phyloP scores from a whole-genome alignment of 2,329 filamentous ascomycete genomes.

The Trichoderma sp. region DNA sequence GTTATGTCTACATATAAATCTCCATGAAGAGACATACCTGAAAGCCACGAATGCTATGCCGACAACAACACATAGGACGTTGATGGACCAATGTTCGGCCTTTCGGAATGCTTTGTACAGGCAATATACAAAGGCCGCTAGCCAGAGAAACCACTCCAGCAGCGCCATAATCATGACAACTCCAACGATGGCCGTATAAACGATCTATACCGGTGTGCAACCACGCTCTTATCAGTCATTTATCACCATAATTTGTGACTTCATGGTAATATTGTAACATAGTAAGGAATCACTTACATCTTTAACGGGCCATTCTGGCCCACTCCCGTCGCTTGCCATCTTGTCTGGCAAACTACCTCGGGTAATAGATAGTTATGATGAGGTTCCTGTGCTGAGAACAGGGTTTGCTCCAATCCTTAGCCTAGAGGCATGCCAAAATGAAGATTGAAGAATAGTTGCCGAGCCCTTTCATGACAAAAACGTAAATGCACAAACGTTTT shows the following conservation, averaged over 20 bases:
- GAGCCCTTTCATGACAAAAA: neutral
- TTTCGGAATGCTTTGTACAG: constrained; percentile 85
- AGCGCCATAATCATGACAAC: constrained; percentile 80
- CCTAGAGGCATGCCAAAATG: neutral
- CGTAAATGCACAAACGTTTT: neutral
- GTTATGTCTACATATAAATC: neutral
- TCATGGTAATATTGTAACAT: neutral
- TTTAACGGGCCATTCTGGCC: constrained; percentile 53
- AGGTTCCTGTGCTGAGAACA: neutral
- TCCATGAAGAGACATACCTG: neutral
- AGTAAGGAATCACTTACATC: constrained; percentile 37
- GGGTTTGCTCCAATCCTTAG: neutral
- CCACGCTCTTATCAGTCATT: neutral
- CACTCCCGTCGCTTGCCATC: constrained; percentile 41
- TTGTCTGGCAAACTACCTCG: constrained; percentile 21
- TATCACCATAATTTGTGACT: neutral
- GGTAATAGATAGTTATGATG: too few relatives aligned
- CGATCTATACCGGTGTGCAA: constrained; percentile 58
- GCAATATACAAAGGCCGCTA: constrained; percentile 92
- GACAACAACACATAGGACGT: constrained; percentile 74
- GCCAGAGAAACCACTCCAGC: constrained; percentile 93
- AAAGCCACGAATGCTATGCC: constrained; percentile 67
- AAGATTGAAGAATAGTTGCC: neutral
- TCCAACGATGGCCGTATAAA: constrained; percentile 81
- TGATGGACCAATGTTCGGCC: constrained; percentile 84